A percentile compares a stretch with the other conserved stretches of the same genome.
phyloP scores from a whole-genome alignment of 129 eudicot species.

The Kitagawia praeruptora region DNA sequence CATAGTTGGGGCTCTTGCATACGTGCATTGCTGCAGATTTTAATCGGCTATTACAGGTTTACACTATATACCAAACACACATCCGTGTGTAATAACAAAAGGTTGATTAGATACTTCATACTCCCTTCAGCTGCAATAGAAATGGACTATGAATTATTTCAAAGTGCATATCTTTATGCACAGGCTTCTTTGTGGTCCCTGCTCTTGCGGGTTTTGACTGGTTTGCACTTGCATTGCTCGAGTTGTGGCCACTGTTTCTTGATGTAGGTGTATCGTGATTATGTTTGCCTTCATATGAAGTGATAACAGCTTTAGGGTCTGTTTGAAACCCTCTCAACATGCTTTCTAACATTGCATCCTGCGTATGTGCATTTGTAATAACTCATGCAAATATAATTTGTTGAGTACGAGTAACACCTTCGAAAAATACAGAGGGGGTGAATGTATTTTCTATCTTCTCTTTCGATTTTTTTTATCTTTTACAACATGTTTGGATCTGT shows the following conservation, averaged over 20 bases:
- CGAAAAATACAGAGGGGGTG: too few species aligned
- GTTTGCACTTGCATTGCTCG: conserved; percentile 3
- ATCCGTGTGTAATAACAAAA: neutral
- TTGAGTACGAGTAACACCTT: too few species aligned
- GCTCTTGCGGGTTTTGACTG: conserved; percentile 26
- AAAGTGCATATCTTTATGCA: conserved; percentile 36
- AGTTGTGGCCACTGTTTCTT: conserved; percentile 38
- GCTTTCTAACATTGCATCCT: conserved; percentile 91
- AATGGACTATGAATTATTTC: conserved; percentile 49
- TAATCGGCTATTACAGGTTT: neutral
- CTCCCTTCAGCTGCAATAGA: conserved; percentile 65
- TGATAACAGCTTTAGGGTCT: conserved; percentile 80
- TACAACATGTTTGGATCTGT: too few species aligned
- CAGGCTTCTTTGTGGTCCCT: conserved; percentile 20
- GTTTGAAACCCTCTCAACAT: conserved; percentile 78
- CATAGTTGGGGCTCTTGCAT: neutral
- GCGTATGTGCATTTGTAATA: conserved; percentile 77
- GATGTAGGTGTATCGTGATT: conserved; percentile 70
- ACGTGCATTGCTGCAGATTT: neutral
- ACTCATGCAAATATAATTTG: conserved; percentile 45
- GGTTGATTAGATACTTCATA: conserved; percentile 29
- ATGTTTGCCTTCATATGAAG: conserved; percentile 96
- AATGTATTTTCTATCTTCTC: too few species aligned
- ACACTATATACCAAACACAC: conserved; percentile 8
- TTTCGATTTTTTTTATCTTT: too few species aligned